Conservation (phyloP, 108 stramenopile species). For the Mediolabrus comicus region DNA sequence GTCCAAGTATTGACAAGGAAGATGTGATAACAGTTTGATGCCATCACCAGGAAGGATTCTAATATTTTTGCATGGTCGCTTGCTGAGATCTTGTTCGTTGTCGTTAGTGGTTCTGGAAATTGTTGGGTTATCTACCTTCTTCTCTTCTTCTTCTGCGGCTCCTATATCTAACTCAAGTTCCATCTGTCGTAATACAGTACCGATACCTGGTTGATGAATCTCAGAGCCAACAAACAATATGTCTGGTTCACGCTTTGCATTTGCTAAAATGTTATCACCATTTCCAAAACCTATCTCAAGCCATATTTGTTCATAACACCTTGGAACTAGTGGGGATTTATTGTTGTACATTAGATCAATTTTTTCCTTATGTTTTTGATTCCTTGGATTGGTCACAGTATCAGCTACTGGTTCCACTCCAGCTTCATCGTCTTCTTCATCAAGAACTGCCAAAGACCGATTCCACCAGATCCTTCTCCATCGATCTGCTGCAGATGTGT, state of each 20-base stretch:
- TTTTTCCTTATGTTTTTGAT: constrained; percentile 10
- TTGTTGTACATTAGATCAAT: constrained; percentile 24
- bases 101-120: not conserved
- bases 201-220: constrained; percentile 60
- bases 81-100: not conserved
- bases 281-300: constrained; percentile 76
- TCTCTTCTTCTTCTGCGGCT: not conserved
- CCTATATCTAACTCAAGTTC: constrained; percentile 20
- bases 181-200: constrained; percentile 47
- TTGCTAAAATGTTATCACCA: constrained; percentile 64
- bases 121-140: not conserved
- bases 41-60: constrained; percentile 71
- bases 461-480: constrained; percentile 34
- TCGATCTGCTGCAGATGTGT: no score
- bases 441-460: constrained; percentile 3
- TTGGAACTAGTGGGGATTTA: constrained; percentile 14
- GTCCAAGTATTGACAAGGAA: constrained; percentile 53
- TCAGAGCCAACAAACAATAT: constrained; percentile 62
- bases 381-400: not conserved
- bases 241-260: constrained; percentile 40
- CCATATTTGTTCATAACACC: constrained; percentile 43
- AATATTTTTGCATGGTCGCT: constrained; percentile 47
- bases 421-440: constrained; percentile 1
- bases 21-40: constrained; percentile 54
- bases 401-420: not conserved